These are phyloP conservation scores for Colletotrichum tabaci DNA, from an alignment of 2,329 filamentous ascomycete genomes.

Conservation along the genomic window DNA sequence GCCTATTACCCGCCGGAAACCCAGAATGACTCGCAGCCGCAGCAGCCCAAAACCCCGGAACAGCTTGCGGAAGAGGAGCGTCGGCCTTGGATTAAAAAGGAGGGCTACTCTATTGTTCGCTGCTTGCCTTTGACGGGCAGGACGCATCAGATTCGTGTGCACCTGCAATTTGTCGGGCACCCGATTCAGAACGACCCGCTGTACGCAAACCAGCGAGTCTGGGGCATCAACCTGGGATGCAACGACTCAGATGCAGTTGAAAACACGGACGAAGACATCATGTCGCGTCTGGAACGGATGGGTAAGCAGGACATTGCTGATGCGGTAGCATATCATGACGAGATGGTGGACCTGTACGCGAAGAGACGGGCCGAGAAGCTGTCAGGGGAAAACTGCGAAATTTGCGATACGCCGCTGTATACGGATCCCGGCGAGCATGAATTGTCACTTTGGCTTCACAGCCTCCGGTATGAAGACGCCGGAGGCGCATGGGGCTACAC, in stretches of 20 bases:
- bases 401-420: constrained; percentile 91
- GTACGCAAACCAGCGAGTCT: constrained; percentile 94
- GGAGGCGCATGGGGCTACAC: constrained; percentile 89
- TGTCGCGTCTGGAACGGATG: constrained; percentile 88
- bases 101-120: constrained; percentile 94
- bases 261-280: constrained; percentile 90
- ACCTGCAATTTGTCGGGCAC: constrained; percentile 93
- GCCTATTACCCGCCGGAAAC: constrained; percentile 84
- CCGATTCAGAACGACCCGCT: constrained; percentile 98
- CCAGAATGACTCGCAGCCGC: constrained; percentile 44
- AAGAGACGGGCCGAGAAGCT: constrained; percentile 94
- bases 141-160: constrained; percentile 95
- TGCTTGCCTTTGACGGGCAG: constrained; percentile 94
- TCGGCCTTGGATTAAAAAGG: constrained; percentile 65
- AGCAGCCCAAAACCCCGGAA: constrained; percentile 46
- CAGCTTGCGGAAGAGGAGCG: constrained; percentile 45
- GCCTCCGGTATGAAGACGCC: constrained; percentile 88
- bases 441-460: constrained; percentile 93
- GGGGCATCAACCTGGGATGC: constrained; percentile 83
- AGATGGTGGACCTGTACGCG: constrained; percentile 92
- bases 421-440: constrained; percentile 93
- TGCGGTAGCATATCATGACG: constrained; percentile 92
- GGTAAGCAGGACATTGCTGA: constrained; percentile 94
- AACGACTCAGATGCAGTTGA: constrained; percentile 75
- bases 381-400: constrained; percentile 84